Percentiles rank a stretch among this genome's conserved stretches.
Conservation (phyloP, 768 basidiomycete genomes). For the Kwoniella botswanensis region DNA sequence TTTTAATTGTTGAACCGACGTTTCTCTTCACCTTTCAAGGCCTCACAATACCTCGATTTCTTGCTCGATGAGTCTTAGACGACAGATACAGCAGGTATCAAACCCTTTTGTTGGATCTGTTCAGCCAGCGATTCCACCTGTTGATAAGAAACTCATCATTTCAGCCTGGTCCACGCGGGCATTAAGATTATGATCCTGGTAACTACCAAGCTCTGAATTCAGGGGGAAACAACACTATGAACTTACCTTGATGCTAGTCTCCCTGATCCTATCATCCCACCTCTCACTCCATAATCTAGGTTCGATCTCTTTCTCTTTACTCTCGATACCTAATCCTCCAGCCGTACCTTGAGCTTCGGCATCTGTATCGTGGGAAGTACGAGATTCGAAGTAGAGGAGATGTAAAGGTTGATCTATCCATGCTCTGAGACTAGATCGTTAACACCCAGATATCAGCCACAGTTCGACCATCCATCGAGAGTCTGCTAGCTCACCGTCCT, state of each 20-base stretch:
- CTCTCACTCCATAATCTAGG: slow-evolving; percentile 85
- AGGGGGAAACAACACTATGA: neutral
- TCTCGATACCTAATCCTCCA: slow-evolving; percentile 85
- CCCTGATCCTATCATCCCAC: slow-evolving; percentile 93
- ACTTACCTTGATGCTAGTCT: slow-evolving; percentile 82
- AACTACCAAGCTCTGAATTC: too few relatives aligned
- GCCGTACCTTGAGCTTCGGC: slow-evolving; percentile 93
- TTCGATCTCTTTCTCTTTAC: slow-evolving; percentile 78
- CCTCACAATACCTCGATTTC: too few relatives aligned
- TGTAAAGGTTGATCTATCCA: slow-evolving; percentile 95
- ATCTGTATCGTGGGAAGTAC: slow-evolving; percentile 68
- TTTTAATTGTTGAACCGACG: too few relatives aligned
- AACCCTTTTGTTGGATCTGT: slow-evolving; percentile 28
- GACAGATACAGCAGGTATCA: slow-evolving; percentile 22
- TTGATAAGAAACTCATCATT: neutral
- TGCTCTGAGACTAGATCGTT: slow-evolving; percentile 66
- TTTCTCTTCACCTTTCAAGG: neutral
- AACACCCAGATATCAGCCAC: too few relatives aligned
- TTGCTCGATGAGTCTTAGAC: neutral
- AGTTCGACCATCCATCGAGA: too few relatives aligned
- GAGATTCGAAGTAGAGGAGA: slow-evolving; percentile 89
- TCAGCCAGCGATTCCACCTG: slow-evolving; percentile 34
- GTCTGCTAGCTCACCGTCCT: slow-evolving; percentile 64
- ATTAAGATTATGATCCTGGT: too few relatives aligned
- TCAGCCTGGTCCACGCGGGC: neutral